Evolutionary conservation across 2,329 filamentous ascomycete genomes (phyloP), one percentile per base, ranked within the genome.

Genomic region (Trichoderma afroharzianum): DNA sequence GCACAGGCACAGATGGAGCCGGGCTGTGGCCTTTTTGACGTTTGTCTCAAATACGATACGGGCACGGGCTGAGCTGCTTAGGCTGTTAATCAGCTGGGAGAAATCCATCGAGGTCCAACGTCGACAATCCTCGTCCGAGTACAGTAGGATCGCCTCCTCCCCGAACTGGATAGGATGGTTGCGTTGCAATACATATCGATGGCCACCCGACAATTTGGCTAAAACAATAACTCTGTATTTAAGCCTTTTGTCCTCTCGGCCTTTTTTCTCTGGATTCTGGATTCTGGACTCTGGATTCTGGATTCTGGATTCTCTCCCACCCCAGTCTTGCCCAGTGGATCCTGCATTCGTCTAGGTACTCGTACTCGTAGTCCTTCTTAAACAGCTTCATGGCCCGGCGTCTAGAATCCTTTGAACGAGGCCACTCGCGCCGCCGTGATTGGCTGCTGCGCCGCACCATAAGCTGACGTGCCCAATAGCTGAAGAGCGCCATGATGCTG

Each of bases 391-490:
- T 33, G 32, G 39, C 39, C 63, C 24, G n/a, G 43, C 50, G 63
- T 67, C 63, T 67, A 32, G 63, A 67, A 58, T 21, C n/a, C n/a
- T 53, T 53, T 21, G 39, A 53, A 53, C 47, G 47, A 53, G 47
- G 47, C 47, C 21, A 53, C 47, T 53, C 47, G 47, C 9, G 47
- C 47, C 47, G 47, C 21, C 47, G 21, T 53, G 47, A 53, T 53
- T 53, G 47, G 47, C 47, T 14, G 47, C 47, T 53, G 47, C 47
- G 47, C 53, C 24, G 33, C 32, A n/a, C 50, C 50, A 57, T 58
- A 67, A 67, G 63, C 63, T 67, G 63, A 67, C 63, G 32, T 57
- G 63, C 63, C 63, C 63, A 55, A 66, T 67, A 57, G 63, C 63
- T 67, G 26, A 36, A 28, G 36, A 67, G 32, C 50, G 15, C 30